Base-by-base conservation (phyloP, 331 rosid genomes). In the Acacia pycnantha region DNA sequence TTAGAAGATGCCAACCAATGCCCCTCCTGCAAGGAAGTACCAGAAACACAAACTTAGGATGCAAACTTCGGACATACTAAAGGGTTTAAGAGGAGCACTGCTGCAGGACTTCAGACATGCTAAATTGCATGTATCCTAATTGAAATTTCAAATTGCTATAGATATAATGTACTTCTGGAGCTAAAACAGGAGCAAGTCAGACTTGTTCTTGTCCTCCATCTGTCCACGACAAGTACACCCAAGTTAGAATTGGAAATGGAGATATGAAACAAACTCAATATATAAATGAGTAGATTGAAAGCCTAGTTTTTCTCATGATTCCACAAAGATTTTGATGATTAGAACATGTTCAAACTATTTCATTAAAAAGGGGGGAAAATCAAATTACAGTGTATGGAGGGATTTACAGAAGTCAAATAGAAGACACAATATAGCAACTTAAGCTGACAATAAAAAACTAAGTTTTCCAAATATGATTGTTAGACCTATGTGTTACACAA, bases 1-100 rank as follows among this genome's bases (percentile, higher is more conserved):
- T 91, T 62, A 95, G 87, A 87, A 95, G 98, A 91, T 93, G 99
- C 99, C 97, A 90, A 46, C 99, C 99, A 77, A 95, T 92, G 79
- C 97, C 97, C 89, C 92, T 95, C 92, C 99, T 95, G 91, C 77
- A 79, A 80, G 16, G 76, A 62, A 80, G 22, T 33, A 35, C 67
- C 80, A 76, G 65, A 80, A 80, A 46, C 72, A 80, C 67, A 56
- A 41, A 56, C 72, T 68, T 74, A 70, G 77, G 31, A 22, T 61
- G 68, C 58, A 76, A 58, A 58, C 27, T 58, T 58, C 15, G 74
- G 48, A 64, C 24, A 67, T 22, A 48, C 8, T 6, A 78, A 11
- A 48, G 43, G 73, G 19, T 58, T 29, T 44, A 75, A 70, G 65
- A 79, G 72, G 67, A 70, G 50, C 66, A 29, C 18, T 50, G 19